Conservation (phyloP, 805 yeast species). For the Limtongia smithiae region DNA sequence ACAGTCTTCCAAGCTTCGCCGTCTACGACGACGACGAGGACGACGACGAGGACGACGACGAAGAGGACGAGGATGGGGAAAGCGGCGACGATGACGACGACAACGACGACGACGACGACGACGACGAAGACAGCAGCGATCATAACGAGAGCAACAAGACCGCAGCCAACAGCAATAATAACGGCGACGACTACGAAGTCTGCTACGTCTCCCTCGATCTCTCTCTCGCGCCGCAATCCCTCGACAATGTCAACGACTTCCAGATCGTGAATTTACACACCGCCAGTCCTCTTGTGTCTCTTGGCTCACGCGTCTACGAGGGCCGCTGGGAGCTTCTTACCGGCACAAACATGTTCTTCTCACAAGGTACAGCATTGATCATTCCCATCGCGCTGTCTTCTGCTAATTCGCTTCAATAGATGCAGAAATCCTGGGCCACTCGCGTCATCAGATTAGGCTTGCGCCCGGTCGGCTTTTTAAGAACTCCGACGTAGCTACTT, state of each 20-base stretch:
- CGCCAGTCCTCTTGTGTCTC: slow-evolving; percentile 13
- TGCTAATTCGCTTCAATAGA: slow-evolving; percentile 2
- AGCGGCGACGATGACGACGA: slow-evolving; percentile 4
- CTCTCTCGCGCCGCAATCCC: slow-evolving; percentile 14
- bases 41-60: slow-evolving; percentile 5
- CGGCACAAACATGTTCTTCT: slow-evolving; percentile 25
- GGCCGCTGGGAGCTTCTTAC: slow-evolving; percentile 25
- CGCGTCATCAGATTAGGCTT: slow-evolving; percentile 19
- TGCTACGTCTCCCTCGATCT: slow-evolving; percentile 22
- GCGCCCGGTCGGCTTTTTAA: slow-evolving; percentile 16
- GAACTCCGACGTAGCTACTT: slow-evolving; percentile 10
- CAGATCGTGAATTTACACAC: slow-evolving; percentile 19
- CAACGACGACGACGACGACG: slow-evolving; percentile 8
- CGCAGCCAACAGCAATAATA: not conserved
- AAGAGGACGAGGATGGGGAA: slow-evolving; percentile 4
- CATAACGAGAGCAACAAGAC: not conserved
- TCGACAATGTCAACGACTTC: slow-evolving; percentile 8
- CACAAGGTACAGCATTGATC: slow-evolving; percentile 9
- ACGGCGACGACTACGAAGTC: slow-evolving; percentile 8
- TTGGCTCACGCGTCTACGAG: slow-evolving; percentile 24
- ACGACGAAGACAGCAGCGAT: slow-evolving; percentile 4
- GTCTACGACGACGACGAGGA: slow-evolving; percentile 3
- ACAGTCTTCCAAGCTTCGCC: no score
- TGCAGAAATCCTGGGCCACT: slow-evolving; percentile 15
- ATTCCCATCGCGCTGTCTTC: not conserved